Conservation (phyloP, 139 green algal species). For the Volvox africanus region DNA sequence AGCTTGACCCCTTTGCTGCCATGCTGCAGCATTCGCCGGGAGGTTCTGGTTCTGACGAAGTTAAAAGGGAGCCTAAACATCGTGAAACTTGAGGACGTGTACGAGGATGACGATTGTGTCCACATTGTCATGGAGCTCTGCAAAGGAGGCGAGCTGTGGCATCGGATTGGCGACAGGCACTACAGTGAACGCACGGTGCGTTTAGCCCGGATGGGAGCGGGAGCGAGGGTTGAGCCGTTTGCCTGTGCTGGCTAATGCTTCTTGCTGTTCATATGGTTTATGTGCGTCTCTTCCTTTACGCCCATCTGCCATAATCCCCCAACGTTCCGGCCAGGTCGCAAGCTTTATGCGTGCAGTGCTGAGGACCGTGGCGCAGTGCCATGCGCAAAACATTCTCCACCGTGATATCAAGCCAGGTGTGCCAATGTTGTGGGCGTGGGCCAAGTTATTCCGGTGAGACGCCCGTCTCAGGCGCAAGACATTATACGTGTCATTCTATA, state of each 20-base stretch:
- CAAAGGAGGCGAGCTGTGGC: constrained; percentile 83
- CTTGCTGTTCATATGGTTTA: no score
- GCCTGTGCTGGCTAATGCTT: no score
- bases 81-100: constrained; percentile 78
- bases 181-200: constrained; percentile 71
- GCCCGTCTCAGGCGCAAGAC: no score
- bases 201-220: neutral
- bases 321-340: constrained; percentile 56
- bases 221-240: neutral
- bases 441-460: no score
- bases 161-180: constrained; percentile 72
- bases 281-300: no score
- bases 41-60: constrained; percentile 75
- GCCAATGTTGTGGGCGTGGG: neutral
- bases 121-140: constrained; percentile 91
- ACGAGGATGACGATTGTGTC: constrained; percentile 82
- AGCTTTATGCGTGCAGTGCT: constrained; percentile 80
- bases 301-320: no score
- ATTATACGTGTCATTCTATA: no score
- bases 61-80: constrained; percentile 87
- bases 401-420: constrained; percentile 81
- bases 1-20: no score
- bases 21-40: constrained; percentile 61
- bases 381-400: constrained; percentile 86
- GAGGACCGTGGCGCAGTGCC: constrained; percentile 81